Percentiles rank a stretch among this genome's conserved stretches.
Conservation (phyloP, 352 stramenopile species). For the Globisporangium lucens region DNA sequence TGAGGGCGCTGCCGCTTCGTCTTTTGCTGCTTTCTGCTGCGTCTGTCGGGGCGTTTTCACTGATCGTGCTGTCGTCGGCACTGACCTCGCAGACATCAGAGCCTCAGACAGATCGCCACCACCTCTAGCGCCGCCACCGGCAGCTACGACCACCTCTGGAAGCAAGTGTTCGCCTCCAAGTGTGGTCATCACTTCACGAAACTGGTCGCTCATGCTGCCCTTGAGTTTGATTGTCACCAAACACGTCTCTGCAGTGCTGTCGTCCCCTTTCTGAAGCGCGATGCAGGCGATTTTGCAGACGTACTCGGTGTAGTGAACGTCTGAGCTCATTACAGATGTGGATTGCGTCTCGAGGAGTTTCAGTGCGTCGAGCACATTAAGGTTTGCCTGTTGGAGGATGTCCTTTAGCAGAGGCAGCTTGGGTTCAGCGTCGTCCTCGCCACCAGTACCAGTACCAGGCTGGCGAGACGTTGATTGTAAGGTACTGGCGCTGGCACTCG, state of each 20-base stretch:
- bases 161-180: slow-evolving; percentile 35
- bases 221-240: slow-evolving; percentile 43
- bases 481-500: slow-evolving; percentile 1
- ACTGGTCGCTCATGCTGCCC: slow-evolving; percentile 34
- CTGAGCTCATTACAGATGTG: background rate
- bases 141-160: slow-evolving; percentile 16
- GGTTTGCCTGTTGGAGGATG: slow-evolving; percentile 34
- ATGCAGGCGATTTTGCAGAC: slow-evolving; percentile 32
- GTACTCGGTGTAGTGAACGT: slow-evolving; percentile 30
- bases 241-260: slow-evolving; percentile 24
- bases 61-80: slow-evolving; percentile 28
- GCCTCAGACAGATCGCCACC: background rate
- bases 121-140: background rate
- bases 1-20: background rate
- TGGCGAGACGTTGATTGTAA: slow-evolving; percentile 14
- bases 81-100: slow-evolving; percentile 1
- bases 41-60: slow-evolving; percentile 29
- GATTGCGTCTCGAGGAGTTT: slow-evolving; percentile 22
- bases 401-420: slow-evolving; percentile 32
- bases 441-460: slow-evolving; percentile 14
- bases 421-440: background rate
- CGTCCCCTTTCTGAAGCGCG: slow-evolving; percentile 16
- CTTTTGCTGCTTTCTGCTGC: slow-evolving; percentile 8
- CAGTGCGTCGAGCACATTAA: slow-evolving; percentile 30
- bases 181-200: slow-evolving; percentile 28